Conservation (phyloP, 805 yeast species). For the Candida vartiovaarae region DNA sequence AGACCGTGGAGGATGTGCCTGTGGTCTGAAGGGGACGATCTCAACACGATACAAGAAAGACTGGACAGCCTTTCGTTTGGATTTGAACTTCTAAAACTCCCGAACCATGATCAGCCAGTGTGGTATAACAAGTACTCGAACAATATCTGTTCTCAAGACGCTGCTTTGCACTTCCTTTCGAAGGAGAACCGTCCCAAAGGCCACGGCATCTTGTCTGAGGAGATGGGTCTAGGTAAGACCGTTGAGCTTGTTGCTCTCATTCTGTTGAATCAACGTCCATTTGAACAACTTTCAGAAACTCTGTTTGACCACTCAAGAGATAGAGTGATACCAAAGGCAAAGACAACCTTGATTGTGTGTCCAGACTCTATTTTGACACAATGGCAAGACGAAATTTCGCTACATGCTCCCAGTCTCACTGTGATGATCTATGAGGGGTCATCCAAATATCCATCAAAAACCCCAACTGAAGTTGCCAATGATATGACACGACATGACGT, state of each 20-base stretch:
- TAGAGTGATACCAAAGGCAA: slow-evolving; percentile 34
- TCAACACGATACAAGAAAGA: slow-evolving; percentile 7
- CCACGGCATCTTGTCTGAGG: slow-evolving; percentile 75
- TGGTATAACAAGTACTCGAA: slow-evolving; percentile 51
- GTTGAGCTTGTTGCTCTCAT: slow-evolving; percentile 72
- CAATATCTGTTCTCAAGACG: slow-evolving; percentile 31
- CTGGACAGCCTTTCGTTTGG: slow-evolving; percentile 46
- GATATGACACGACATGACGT: slow-evolving; percentile 59
- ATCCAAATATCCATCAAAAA: slow-evolving; percentile 26
- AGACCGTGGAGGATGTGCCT: slow-evolving; percentile 21
- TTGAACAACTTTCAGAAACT: slow-evolving; percentile 3
- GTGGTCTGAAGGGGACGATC: slow-evolving; percentile 9
- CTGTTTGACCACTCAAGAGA: slow-evolving; percentile 4
- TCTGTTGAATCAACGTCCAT: slow-evolving; percentile 50
- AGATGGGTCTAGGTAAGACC: slow-evolving; percentile 97
- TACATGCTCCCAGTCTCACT: slow-evolving; percentile 53
- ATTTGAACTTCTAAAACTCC: slow-evolving; percentile 32
- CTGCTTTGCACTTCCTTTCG: slow-evolving; percentile 25
- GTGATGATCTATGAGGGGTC: slow-evolving; percentile 62
- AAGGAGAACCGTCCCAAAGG: slow-evolving; percentile 19
- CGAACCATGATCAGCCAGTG: slow-evolving; percentile 1
- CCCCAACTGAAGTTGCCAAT: slow-evolving; percentile 38
- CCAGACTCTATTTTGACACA: slow-evolving; percentile 81
- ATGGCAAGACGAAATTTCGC: slow-evolving; percentile 71
- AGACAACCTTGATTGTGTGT: slow-evolving; percentile 75